Evolutionary conservation across 495 filamentous ascomycete genomes (phyloP).

Genomic region (Xylaria venustula): DNA sequence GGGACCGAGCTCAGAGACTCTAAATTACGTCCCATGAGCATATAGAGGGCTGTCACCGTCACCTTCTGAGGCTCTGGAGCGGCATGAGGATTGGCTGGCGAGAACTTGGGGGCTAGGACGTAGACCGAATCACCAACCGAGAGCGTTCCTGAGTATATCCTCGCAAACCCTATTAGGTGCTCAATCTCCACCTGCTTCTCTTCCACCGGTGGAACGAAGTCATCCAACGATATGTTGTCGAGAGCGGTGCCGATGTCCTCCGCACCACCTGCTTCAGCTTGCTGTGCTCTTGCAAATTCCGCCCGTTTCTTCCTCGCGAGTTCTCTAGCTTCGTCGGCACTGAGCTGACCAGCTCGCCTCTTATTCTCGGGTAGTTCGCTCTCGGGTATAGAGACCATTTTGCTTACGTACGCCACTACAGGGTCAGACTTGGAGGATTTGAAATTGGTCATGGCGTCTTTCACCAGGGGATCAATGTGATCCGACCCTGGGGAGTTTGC

Average conservation of each 20-base stretch:
- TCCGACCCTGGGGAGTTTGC: slow-evolving; percentile 75
- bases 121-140: slow-evolving; percentile 89
- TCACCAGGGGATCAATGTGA: slow-evolving; percentile 64
- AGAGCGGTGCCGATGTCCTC: slow-evolving; percentile 33
- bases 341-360: slow-evolving; percentile 68
- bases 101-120: slow-evolving; percentile 88
- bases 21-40: slow-evolving; percentile 90
- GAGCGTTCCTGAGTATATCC: slow-evolving; percentile 87
- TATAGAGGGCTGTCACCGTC: slow-evolving; percentile 83
- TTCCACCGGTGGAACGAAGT: slow-evolving; percentile 47
- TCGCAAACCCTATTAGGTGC: slow-evolving; percentile 90
- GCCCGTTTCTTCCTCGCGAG: slow-evolving; percentile 83
- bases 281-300: slow-evolving; percentile 74
- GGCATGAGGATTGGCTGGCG: slow-evolving; percentile 72
- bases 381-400: slow-evolving; percentile 93
- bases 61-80: slow-evolving; percentile 78
- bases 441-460: slow-evolving; percentile 78
- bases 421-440: slow-evolving; percentile 66
- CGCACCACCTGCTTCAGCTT: slow-evolving; percentile 22
- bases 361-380: slow-evolving; percentile 84
- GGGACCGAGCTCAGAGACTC: slow-evolving; percentile 82
- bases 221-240: slow-evolving; percentile 44
- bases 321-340: slow-evolving; percentile 85
- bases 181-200: slow-evolving; percentile 68
- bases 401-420: slow-evolving; percentile 93